These are phyloP conservation scores for Sporothrix brunneoviolacea DNA, from an alignment of 2,329 filamentous ascomycete genomes.

Conservation along the genomic window DNA sequence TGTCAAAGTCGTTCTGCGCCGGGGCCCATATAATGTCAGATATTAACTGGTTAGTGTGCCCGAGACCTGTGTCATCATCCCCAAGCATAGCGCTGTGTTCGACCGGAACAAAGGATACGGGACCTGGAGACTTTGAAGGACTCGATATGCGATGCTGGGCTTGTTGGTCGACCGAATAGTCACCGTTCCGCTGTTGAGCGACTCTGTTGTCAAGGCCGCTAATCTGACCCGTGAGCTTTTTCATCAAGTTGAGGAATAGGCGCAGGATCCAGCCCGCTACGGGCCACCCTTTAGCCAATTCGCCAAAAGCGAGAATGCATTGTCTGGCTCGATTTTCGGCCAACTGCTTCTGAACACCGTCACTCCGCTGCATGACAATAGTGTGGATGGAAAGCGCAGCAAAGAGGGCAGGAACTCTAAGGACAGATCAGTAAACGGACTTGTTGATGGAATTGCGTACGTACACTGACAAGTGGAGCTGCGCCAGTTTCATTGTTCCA, in stretches of 20 bases:
- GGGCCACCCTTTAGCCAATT: constrained; percentile 1
- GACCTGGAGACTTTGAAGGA: neutral
- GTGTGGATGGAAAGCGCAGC: constrained; percentile 3
- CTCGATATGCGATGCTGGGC: neutral
- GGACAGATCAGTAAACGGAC: too few species aligned
- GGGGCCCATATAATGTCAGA: constrained; percentile 7
- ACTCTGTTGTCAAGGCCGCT: too few species aligned
- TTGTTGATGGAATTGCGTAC: too few species aligned
- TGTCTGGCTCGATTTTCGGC: constrained; percentile 3
- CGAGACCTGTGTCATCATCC: neutral
- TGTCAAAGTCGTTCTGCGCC: constrained; percentile 1
- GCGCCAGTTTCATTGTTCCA: neutral
- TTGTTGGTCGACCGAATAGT: too few species aligned
- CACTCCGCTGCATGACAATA: neutral
- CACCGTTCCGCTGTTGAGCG: too few species aligned
- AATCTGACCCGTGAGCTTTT: constrained; percentile 1
- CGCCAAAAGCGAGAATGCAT: constrained; percentile 2
- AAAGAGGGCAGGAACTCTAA: constrained; percentile 1
- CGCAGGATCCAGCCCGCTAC: constrained; percentile 5
- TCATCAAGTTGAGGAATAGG: constrained; percentile 6
- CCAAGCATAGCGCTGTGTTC: neutral
- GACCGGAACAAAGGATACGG: neutral
- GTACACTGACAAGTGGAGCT: too few species aligned
- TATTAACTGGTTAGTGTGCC: neutral
- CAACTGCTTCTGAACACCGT: constrained; percentile 6